These are phyloP conservation scores for Penicillium thymicola DNA, from an alignment of 2,329 filamentous ascomycete species.

Conservation along the genomic window DNA sequence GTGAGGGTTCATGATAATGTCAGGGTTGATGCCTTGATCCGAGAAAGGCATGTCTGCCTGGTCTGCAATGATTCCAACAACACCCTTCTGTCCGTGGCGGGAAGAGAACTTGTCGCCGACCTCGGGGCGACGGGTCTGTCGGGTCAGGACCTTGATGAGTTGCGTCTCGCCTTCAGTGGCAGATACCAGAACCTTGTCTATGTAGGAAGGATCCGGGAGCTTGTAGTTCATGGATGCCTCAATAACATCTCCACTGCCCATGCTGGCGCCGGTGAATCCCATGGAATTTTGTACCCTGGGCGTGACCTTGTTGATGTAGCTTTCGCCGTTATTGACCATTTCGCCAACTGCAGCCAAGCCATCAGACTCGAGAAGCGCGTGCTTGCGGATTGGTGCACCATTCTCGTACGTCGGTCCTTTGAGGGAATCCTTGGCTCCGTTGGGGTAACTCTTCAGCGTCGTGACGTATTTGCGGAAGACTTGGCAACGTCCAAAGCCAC, in stretches of 20 bases:
- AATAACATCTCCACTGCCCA: slow-evolving; percentile 45
- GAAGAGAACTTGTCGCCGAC: slow-evolving; percentile 98
- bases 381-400: slow-evolving; percentile 62
- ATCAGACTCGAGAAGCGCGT: slow-evolving; percentile 74
- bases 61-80: slow-evolving; percentile 92
- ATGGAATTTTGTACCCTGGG: slow-evolving; percentile 74
- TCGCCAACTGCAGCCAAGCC: slow-evolving; percentile 85
- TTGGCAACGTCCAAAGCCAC: slow-evolving; percentile 93
- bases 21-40: slow-evolving; percentile 84
- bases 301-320: slow-evolving; percentile 85
- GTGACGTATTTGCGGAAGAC: slow-evolving; percentile 95
- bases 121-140: slow-evolving; percentile 93
- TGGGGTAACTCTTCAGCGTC: slow-evolving; percentile 83
- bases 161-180: slow-evolving; percentile 81
- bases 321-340: slow-evolving; percentile 72
- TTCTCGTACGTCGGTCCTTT: slow-evolving; percentile 62
- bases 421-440: slow-evolving; percentile 64
- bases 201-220: slow-evolving; percentile 78
- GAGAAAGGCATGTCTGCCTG: slow-evolving; percentile 97
- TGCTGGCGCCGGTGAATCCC: slow-evolving; percentile 59
- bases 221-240: slow-evolving; percentile 63
- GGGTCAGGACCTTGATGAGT: slow-evolving; percentile 88
- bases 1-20: slow-evolving; percentile 99
- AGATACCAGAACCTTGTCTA: slow-evolving; percentile 95
- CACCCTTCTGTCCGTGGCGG: slow-evolving; percentile 96